These are phyloP conservation scores for Fusarium foetens DNA, from an alignment of 2,329 filamentous ascomycete species.

Conservation along the genomic window DNA sequence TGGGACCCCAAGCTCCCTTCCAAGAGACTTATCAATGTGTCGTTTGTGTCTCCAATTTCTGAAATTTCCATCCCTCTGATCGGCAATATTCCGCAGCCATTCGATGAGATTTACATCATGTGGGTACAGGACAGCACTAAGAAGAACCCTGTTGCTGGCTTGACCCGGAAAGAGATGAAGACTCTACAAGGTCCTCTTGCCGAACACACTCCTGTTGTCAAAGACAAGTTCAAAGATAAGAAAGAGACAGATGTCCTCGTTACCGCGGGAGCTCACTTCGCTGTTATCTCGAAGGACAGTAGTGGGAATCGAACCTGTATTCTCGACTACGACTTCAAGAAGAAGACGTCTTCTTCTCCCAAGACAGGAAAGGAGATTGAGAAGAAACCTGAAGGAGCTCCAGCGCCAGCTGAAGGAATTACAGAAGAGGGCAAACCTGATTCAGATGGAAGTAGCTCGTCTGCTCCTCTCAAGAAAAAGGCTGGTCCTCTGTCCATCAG, in stretches of 20 bases:
- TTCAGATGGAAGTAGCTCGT: neutral
- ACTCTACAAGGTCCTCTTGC: neutral
- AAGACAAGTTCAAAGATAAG: conserved; percentile 24
- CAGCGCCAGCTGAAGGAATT: neutral
- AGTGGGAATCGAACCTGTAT: conserved; percentile 15
- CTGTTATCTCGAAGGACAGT: conserved; percentile 33
- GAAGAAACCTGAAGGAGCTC: neutral
- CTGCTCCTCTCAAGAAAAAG: conserved; percentile 46
- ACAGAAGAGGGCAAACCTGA: neutral
- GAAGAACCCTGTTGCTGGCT: neutral
- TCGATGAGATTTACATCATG: conserved; percentile 50
- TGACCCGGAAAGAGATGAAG: neutral
- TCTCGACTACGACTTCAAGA: conserved; percentile 45
- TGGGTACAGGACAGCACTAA: conserved; percentile 45
- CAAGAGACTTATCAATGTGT: neutral
- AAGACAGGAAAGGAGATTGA: neutral
- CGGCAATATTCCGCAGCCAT: conserved; percentile 47
- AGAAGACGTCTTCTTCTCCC: neutral
- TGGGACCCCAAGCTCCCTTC: neutral
- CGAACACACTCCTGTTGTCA: neutral
- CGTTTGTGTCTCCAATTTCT: neutral
- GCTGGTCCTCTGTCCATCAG: conserved; percentile 48
- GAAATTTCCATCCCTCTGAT: conserved; percentile 26
- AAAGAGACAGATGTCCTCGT: conserved; percentile 30
- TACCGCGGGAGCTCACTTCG: conserved; percentile 42